A percentile compares a stretch with the other conserved stretches of the same genome.
phyloP scores from a whole-genome alignment of 768 basidiomycete species.

The Mycena vulgaris region DNA sequence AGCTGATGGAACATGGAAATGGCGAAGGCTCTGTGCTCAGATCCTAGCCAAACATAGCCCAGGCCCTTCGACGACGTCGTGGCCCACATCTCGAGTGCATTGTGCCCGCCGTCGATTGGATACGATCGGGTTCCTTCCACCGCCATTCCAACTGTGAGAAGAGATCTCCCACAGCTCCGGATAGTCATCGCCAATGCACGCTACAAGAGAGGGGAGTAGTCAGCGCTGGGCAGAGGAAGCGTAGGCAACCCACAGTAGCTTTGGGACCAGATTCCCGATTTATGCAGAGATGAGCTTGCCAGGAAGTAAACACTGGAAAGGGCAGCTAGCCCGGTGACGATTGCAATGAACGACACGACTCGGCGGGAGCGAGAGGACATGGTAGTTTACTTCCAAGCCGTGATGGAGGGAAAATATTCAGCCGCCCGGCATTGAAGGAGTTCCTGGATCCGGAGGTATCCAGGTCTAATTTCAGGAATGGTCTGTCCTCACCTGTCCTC shows the following conservation, averaged over 20 bases:
- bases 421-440: no score
- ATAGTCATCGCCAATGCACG: slow-evolving; percentile 48
- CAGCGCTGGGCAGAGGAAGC: background rate
- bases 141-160: slow-evolving; percentile 36
- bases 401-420: no score
- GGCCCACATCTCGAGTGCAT: slow-evolving; percentile 47
- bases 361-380: background rate
- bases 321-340: background rate
- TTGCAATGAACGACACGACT: background rate
- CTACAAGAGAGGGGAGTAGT: slow-evolving; percentile 35
- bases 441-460: no score
- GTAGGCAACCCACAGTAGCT: background rate
- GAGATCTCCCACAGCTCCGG: slow-evolving; percentile 45
- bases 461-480: no score
- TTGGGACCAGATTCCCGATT: background rate
- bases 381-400: background rate
- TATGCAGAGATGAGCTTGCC: background rate
- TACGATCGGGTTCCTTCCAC: slow-evolving; percentile 52
- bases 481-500: no score
- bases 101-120: slow-evolving; percentile 38
- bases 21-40: slow-evolving; percentile 47
- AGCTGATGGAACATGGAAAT: slow-evolving; percentile 53
- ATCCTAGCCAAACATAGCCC: slow-evolving; percentile 49
- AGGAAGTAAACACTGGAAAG: background rate
- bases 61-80: slow-evolving; percentile 45